These are phyloP conservation scores for Saksenaea vasiformis DNA, from an alignment of 371 early-diverging fungal genomes.

Conservation along the genomic window DNA sequence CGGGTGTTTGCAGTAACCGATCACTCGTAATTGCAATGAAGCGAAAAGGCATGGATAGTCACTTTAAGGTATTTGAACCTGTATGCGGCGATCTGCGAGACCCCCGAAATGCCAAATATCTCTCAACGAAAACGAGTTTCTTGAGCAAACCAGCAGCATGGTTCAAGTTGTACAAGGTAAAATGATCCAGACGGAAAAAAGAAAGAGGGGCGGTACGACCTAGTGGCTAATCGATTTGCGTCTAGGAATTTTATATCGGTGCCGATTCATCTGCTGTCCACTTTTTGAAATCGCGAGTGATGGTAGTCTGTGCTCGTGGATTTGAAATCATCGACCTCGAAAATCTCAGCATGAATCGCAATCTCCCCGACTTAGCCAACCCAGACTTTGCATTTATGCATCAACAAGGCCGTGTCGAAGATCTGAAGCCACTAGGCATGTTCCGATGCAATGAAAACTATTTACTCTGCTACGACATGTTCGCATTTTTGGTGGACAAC, in stretches of 20 bases:
- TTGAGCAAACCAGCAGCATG: slow-evolving; percentile 46
- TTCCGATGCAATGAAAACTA: slow-evolving; percentile 81
- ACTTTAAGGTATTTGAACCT: slow-evolving; percentile 42
- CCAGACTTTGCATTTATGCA: slow-evolving; percentile 42
- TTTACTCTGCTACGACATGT: slow-evolving; percentile 89
- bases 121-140: slow-evolving; percentile 38
- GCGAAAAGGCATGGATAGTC: slow-evolving; percentile 47
- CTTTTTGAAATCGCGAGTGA: slow-evolving; percentile 70
- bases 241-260: slow-evolving; percentile 80
- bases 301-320: slow-evolving; percentile 78
- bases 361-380: slow-evolving; percentile 40
- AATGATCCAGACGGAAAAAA: too few species aligned
- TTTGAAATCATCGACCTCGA: slow-evolving; percentile 86
- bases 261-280: slow-evolving; percentile 73
- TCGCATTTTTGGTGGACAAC: slow-evolving; percentile 89
- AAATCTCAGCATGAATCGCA: slow-evolving; percentile 65
- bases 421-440: slow-evolving; percentile 75
- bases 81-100: slow-evolving; percentile 44
- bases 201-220: too few species aligned
- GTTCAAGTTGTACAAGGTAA: slow-evolving; percentile 43
- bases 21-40: slow-evolving; percentile 62
- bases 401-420: slow-evolving; percentile 20
- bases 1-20: slow-evolving; percentile 60
- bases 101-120: slow-evolving; percentile 38
- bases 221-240: too few species aligned